Evolutionary conservation across 2,329 filamentous ascomycete genomes (phyloP).

Genomic region (Penicillium sclerotiorum): DNA sequence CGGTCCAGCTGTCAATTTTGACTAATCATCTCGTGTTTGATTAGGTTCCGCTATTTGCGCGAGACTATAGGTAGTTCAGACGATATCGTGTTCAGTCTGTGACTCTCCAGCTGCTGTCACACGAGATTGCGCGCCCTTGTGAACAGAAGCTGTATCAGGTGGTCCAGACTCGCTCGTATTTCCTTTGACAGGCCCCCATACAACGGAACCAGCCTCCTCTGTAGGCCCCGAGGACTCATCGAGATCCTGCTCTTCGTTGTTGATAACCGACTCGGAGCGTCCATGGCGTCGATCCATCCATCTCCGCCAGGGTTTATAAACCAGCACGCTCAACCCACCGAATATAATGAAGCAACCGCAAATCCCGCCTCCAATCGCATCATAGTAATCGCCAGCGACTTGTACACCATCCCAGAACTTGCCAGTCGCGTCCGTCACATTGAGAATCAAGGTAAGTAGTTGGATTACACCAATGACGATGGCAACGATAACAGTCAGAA

Average conservation of each 20-base stretch:
- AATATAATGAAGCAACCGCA: slow-evolving; percentile 82
- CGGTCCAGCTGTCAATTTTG: background rate
- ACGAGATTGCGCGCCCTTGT: slow-evolving; percentile 15
- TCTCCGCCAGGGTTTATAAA: slow-evolving; percentile 79
- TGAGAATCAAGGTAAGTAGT: slow-evolving; percentile 74
- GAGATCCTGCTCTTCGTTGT: slow-evolving; percentile 26
- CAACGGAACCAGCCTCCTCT: background rate
- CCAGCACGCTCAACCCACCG: slow-evolving; percentile 70
- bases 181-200: background rate
- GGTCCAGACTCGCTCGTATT: background rate
- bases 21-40: background rate
- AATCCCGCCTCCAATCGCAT: slow-evolving; percentile 82
- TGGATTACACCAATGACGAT: slow-evolving; percentile 86
- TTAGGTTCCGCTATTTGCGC: no score
- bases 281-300: slow-evolving; percentile 51
- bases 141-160: no score
- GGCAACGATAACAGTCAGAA: slow-evolving; percentile 79
- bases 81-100: slow-evolving; percentile 19
- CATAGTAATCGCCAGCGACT: slow-evolving; percentile 75
- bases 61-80: slow-evolving; percentile 8
- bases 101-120: slow-evolving; percentile 18
- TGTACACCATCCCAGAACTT: slow-evolving; percentile 90
- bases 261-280: slow-evolving; percentile 8
- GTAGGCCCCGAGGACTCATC: slow-evolving; percentile 16
- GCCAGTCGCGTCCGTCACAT: slow-evolving; percentile 72